Conservation (phyloP, 2,329 filamentous ascomycete species). For the Aphanocladium album region DNA sequence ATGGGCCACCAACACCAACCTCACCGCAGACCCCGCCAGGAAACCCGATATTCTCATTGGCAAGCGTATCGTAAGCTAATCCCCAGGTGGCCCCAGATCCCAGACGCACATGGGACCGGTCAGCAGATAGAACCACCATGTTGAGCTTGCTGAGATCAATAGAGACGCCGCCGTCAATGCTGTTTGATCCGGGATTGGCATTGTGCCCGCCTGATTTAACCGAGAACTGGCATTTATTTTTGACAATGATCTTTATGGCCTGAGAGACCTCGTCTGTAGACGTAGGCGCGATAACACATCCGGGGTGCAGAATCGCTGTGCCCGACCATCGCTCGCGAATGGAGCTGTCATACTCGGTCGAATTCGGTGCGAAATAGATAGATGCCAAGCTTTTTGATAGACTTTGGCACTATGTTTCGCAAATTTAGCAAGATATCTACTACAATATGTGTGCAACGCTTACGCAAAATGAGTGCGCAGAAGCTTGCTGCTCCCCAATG, state of each 20-base stretch:
- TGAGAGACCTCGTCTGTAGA: not conserved
- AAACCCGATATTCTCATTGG: slow-evolving; percentile 30
- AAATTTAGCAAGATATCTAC: not conserved
- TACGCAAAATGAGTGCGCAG: not conserved
- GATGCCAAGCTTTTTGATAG: not conserved
- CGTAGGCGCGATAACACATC: not conserved
- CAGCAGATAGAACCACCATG: slow-evolving; percentile 25
- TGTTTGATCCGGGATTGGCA: slow-evolving; percentile 36
- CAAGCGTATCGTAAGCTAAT: slow-evolving; percentile 34
- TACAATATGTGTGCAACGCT: not conserved
- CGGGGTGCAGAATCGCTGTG: not conserved
- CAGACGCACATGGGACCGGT: slow-evolving; percentile 31
- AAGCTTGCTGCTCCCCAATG: not conserved
- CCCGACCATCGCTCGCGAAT: not conserved
- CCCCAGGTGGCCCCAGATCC: slow-evolving; percentile 38
- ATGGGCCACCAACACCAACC: slow-evolving; percentile 39
- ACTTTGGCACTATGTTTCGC: not conserved
- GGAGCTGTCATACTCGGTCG: not conserved
- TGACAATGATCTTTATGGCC: slow-evolving; percentile 11
- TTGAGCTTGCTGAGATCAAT: slow-evolving; percentile 36
- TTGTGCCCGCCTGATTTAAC: slow-evolving; percentile 45
- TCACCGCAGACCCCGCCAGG: slow-evolving; percentile 34
- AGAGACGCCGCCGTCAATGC: slow-evolving; percentile 29
- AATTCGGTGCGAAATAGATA: not conserved
- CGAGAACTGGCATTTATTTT: slow-evolving; percentile 31